Evolutionary conservation across 352 stramenopile species (phyloP).

Genomic region (Globisporangium uncinulatum): DNA sequence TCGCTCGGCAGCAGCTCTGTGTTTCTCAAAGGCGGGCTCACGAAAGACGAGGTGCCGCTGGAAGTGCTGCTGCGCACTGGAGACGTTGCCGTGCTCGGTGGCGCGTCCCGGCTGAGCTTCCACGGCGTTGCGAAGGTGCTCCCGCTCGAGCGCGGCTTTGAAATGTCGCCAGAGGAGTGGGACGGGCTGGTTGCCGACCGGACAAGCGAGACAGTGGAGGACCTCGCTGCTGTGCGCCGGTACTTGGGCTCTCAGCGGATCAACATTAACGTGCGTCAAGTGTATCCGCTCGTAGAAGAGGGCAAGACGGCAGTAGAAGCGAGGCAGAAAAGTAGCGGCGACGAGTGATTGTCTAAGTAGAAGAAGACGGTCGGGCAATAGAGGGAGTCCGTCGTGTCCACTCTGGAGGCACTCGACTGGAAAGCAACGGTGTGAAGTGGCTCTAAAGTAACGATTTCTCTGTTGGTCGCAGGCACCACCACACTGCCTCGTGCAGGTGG

Average conservation of each 20-base stretch:
- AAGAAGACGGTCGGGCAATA: constrained; percentile 3
- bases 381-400: neutral
- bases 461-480: neutral
- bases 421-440: neutral
- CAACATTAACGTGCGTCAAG: constrained; percentile 80
- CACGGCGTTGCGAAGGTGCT: constrained; percentile 65
- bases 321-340: neutral
- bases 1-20: constrained; percentile 65
- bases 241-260: constrained; percentile 63
- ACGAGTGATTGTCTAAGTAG: neutral
- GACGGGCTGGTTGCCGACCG: constrained; percentile 13
- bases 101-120: constrained; percentile 59
- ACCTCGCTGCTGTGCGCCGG: constrained; percentile 32
- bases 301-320: neutral
- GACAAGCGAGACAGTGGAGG: constrained; percentile 14
- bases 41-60: constrained; percentile 57
- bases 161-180: constrained; percentile 20
- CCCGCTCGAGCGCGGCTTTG: constrained; percentile 27
- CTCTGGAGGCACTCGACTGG: neutral
- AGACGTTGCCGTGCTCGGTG: constrained; percentile 59
- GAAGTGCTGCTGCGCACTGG: constrained; percentile 61
- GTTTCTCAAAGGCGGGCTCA: constrained; percentile 67
- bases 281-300: constrained; percentile 32
- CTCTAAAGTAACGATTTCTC: neutral
- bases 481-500: neutral